A percentile compares a stretch with the other conserved stretches of the same genome.
Conservation (phyloP, 2,329 filamentous ascomycete genomes). For the Hypocrella siamensis region DNA sequence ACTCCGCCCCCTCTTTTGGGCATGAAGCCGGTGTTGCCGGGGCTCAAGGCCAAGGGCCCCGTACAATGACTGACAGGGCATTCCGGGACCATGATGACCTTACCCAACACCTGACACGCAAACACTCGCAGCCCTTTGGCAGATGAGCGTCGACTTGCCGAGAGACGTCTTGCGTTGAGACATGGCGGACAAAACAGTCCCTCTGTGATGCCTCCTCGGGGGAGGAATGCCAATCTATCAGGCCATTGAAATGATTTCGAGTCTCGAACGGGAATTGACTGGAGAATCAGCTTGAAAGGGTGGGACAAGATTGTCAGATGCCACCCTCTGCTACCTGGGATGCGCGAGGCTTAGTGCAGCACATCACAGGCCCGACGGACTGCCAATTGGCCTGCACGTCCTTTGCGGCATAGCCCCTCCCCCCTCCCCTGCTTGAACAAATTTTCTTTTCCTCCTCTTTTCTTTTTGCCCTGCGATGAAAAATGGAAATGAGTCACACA, state of each 20-base stretch:
- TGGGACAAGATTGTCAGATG: too few relatives aligned
- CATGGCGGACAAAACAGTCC: too few relatives aligned
- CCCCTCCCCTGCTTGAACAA: background rate
- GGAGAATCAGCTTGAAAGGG: too few relatives aligned
- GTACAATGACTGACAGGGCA: too few relatives aligned
- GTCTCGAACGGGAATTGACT: too few relatives aligned
- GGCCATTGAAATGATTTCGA: too few relatives aligned
- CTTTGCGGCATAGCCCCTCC: background rate
- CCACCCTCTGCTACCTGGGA: too few relatives aligned
- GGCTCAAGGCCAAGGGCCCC: background rate
- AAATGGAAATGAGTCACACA: slow-evolving; percentile 9
- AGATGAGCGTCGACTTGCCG: too few relatives aligned
- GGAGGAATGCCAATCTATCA: background rate
- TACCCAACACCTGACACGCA: too few relatives aligned
- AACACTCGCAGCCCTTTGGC: too few relatives aligned
- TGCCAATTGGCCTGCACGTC: background rate
- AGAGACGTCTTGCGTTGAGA: too few relatives aligned
- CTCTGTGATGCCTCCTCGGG: background rate
- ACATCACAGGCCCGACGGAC: background rate
- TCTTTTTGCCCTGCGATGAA: slow-evolving; percentile 1
- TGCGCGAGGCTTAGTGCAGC: background rate
- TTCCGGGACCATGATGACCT: too few relatives aligned
- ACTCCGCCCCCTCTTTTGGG: slow-evolving; percentile 8
- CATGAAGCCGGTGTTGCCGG: slow-evolving; percentile 6
- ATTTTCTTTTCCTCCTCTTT: slow-evolving; percentile 2